These are phyloP conservation scores for Alternaria hordeiaustralica DNA, from an alignment of 2,329 filamentous ascomycete genomes.

Conservation along the genomic window DNA sequence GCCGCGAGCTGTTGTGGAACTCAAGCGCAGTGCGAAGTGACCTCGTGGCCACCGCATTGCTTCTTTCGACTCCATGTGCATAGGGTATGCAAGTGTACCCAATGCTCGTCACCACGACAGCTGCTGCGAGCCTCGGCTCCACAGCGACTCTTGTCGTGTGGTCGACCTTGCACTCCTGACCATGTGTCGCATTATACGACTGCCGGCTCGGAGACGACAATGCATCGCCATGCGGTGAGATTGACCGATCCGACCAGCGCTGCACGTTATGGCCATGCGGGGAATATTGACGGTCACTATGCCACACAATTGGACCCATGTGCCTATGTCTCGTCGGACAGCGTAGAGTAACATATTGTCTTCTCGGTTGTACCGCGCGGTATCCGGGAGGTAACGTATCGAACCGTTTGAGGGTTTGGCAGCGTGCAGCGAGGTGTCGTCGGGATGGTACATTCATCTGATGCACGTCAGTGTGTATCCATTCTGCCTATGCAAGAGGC, in stretches of 20 bases:
- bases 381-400: background rate
- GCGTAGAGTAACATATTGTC: background rate
- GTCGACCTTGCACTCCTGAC: conserved; percentile 5
- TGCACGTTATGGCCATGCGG: conserved; percentile 3
- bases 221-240: background rate
- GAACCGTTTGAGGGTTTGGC: conserved; percentile 3
- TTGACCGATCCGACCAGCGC: background rate
- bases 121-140: background rate
- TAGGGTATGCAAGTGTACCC: conserved; percentile 10
- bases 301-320: background rate
- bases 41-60: conserved; percentile 4
- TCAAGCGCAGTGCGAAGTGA: background rate
- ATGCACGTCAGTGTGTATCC: background rate
- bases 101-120: conserved; percentile 6
- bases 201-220: conserved; percentile 7
- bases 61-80: conserved; percentile 4
- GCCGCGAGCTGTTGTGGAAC: conserved; percentile 6
- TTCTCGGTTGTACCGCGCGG: background rate
- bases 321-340: background rate
- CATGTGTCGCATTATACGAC: conserved; percentile 6
- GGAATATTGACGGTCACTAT: background rate
- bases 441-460: background rate
- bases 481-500: background rate
- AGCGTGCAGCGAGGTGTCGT: background rate
- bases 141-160: background rate